Conservation (phyloP, 768 basidiomycete species). For the Kwoniella shandongensis region DNA sequence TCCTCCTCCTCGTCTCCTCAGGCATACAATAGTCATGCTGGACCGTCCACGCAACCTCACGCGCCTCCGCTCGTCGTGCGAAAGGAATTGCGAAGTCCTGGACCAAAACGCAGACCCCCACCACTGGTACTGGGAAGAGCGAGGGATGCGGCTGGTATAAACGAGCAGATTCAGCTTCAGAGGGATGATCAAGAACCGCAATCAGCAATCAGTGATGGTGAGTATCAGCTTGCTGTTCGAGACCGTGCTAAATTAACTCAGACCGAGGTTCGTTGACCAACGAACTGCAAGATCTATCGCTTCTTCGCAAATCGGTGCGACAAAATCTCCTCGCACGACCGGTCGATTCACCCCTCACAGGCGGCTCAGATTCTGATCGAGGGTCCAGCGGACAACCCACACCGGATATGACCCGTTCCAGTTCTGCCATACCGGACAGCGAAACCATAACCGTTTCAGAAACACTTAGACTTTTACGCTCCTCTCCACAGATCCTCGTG, state of each 20-base stretch:
- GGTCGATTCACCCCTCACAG: conserved; percentile 26
- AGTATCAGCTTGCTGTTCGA: background rate
- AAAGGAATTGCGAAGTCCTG: conserved; percentile 2
- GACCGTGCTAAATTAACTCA: conserved; percentile 12
- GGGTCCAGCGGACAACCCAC: conserved; percentile 9
- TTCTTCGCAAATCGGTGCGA: conserved; percentile 29
- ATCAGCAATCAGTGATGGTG: conserved; percentile 13
- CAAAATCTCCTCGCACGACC: conserved; percentile 38
- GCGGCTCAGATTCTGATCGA: conserved; percentile 23
- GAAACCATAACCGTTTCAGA: conserved; percentile 15
- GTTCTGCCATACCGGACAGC: conserved; percentile 1
- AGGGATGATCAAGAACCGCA: conserved; percentile 16
- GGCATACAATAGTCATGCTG: background rate
- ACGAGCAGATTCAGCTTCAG: conserved; percentile 25
- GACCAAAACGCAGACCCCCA: conserved; percentile 13
- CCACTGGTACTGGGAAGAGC: conserved; percentile 17
- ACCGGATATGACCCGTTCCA: conserved; percentile 8
- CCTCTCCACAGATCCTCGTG: conserved; percentile 58
- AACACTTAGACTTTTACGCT: conserved; percentile 57
- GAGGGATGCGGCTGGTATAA: conserved; percentile 12
- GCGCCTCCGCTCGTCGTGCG: background rate
- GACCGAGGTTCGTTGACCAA: conserved; percentile 23
- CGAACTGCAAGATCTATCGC: conserved; percentile 35
- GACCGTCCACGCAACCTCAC: background rate
- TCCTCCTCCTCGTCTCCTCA: background rate